A percentile compares a stretch with the other conserved stretches of the same genome.
These are phyloP conservation scores for Dactylellina leptospora DNA, from an alignment of 2,329 filamentous ascomycete genomes.

Conservation along the genomic window DNA sequence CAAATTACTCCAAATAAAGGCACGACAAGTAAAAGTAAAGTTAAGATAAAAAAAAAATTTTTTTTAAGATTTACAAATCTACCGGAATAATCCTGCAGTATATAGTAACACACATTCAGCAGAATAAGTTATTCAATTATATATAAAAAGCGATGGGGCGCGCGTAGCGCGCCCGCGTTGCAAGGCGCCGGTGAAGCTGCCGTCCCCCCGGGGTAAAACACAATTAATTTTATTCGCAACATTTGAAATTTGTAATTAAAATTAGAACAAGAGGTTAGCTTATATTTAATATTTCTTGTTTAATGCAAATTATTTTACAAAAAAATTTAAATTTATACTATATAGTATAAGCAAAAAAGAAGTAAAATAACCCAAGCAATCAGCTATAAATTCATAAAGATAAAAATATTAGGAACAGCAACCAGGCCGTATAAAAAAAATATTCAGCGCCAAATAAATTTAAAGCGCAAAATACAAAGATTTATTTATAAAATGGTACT, in stretches of 20 bases:
- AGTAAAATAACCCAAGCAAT: slow-evolving; percentile 19
- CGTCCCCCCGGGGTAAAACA: not conserved
- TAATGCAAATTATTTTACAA: slow-evolving; percentile 28
- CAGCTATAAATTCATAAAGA: slow-evolving; percentile 7
- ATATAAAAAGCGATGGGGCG: not conserved
- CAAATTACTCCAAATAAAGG: too few relatives aligned
- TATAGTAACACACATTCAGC: slow-evolving; percentile 23
- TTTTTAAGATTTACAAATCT: slow-evolving; percentile 24
- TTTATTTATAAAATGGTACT: slow-evolving; percentile 21
- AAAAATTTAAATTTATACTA: slow-evolving; percentile 39
- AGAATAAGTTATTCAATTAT: slow-evolving; percentile 22
- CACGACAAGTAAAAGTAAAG: not conserved
- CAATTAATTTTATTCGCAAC: slow-evolving; percentile 13
- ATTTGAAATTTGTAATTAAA: slow-evolving; percentile 30
- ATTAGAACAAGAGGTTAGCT: slow-evolving; percentile 20
- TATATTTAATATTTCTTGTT: slow-evolving; percentile 21
- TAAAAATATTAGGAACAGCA: slow-evolving; percentile 13
- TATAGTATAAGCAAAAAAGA: slow-evolving; percentile 18
- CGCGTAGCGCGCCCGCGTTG: not conserved
- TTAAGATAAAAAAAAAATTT: slow-evolving; percentile 1
- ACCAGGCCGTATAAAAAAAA: slow-evolving; percentile 15
- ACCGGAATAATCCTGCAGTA: slow-evolving; percentile 16
- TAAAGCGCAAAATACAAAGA: slow-evolving; percentile 19
- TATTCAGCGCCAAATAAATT: slow-evolving; percentile 12
- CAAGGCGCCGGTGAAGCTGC: not conserved